phyloP scores from a whole-genome alignment of 2,329 filamentous ascomycete genomes.

The Westerdykella ornata region DNA sequence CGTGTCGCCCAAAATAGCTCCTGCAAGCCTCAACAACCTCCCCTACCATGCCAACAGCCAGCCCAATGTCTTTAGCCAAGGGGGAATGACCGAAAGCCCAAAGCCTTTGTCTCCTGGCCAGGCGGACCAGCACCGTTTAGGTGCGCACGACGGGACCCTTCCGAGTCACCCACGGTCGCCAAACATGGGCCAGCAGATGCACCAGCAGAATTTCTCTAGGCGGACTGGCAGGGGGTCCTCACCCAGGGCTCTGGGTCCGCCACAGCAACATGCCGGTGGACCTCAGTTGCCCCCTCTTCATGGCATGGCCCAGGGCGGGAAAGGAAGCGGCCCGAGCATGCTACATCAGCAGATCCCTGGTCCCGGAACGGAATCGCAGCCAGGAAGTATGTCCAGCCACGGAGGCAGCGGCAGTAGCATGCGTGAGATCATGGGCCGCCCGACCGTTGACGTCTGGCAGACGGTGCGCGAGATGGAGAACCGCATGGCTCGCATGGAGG shows the following conservation, averaged over 20 bases:
- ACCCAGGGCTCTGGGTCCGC: slow-evolving; percentile 41
- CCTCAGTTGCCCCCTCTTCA: slow-evolving; percentile 41
- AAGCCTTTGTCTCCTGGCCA: slow-evolving; percentile 70
- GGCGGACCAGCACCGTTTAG: slow-evolving; percentile 49
- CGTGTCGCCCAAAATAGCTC: slow-evolving; percentile 34
- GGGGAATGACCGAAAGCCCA: slow-evolving; percentile 74
- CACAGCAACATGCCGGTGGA: slow-evolving; percentile 35
- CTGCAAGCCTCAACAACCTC: slow-evolving; percentile 32
- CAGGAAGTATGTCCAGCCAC: slow-evolving; percentile 48
- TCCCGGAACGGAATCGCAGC: slow-evolving; percentile 42
- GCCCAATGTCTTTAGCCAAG: slow-evolving; percentile 62
- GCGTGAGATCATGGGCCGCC: slow-evolving; percentile 59
- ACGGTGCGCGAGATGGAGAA: slow-evolving; percentile 66
- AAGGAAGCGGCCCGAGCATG: slow-evolving; percentile 35
- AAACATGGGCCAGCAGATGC: slow-evolving; percentile 58
- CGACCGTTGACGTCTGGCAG: slow-evolving; percentile 54
- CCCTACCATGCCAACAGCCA: slow-evolving; percentile 28
- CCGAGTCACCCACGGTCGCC: slow-evolving; percentile 55
- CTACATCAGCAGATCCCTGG: slow-evolving; percentile 36
- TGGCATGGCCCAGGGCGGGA: slow-evolving; percentile 35
- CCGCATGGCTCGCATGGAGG: slow-evolving; percentile 41
- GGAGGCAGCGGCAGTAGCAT: slow-evolving; percentile 55
- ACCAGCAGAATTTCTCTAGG: slow-evolving; percentile 57
- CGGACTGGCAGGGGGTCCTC: slow-evolving; percentile 53
- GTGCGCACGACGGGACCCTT: slow-evolving; percentile 43